A percentile compares a stretch with the other conserved stretches of the same genome.
These are phyloP conservation scores for Lophium mytilinum DNA, from an alignment of 495 filamentous ascomycete species.

Conservation along the genomic window DNA sequence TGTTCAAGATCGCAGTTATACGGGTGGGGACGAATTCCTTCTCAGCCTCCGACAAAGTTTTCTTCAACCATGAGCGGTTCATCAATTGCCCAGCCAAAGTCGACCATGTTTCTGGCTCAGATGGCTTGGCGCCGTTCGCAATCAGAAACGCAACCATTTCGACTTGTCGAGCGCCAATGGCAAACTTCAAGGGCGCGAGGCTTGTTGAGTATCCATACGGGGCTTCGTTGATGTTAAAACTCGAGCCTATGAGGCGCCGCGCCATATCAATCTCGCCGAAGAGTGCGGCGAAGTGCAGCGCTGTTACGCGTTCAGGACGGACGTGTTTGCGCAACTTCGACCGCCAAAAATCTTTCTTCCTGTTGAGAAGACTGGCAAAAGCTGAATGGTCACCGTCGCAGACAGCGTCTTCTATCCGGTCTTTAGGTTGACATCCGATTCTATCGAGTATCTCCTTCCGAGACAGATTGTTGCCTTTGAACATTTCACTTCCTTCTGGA, in stretches of 20 bases:
- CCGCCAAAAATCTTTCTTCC: conserved; percentile 16
- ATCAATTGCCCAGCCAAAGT: conserved; percentile 17
- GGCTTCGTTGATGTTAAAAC: conserved; percentile 16
- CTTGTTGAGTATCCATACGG: conserved; percentile 22
- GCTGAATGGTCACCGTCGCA: conserved; percentile 12
- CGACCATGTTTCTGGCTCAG: conserved; percentile 18
- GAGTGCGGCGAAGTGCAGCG: conserved; percentile 20
- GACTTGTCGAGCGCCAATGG: conserved; percentile 22
- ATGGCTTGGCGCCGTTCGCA: conserved; percentile 13
- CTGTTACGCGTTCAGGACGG: conserved; percentile 15
- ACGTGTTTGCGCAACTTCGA: conserved; percentile 14
- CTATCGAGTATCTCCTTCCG: conserved; percentile 29
- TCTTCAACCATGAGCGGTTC: conserved; percentile 20
- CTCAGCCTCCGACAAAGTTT: conserved; percentile 19
- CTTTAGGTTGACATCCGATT: conserved; percentile 30
- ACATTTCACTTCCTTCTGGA: conserved; percentile 14
- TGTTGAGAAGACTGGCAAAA: conserved; percentile 13
- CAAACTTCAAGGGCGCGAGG: conserved; percentile 15
- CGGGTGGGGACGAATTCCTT: conserved; percentile 8
- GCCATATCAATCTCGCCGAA: conserved; percentile 22
- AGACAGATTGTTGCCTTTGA: conserved; percentile 15
- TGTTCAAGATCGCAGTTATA: conserved; percentile 14
- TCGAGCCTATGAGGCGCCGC: conserved; percentile 5
- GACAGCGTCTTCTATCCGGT: conserved; percentile 19
- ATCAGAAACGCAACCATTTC: conserved; percentile 22